Conservation (phyloP, 2,329 filamentous ascomycete species). For the Dothideomycetidae sp. region DNA sequence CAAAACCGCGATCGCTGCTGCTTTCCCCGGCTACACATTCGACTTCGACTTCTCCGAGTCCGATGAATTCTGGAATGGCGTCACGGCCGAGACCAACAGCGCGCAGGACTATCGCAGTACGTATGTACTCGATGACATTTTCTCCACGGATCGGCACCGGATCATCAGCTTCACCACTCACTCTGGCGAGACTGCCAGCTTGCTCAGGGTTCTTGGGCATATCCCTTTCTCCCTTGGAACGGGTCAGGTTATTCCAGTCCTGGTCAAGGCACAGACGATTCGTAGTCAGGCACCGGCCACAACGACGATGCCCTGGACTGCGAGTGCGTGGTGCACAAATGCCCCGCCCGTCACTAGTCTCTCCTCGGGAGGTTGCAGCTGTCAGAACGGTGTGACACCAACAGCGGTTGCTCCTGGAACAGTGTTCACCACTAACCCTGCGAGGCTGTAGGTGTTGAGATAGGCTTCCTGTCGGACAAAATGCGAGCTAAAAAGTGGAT, state of each 20-base stretch:
- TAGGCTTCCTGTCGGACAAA: no score
- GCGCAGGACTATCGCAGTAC: conserved; percentile 40
- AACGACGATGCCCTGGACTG: conserved; percentile 20
- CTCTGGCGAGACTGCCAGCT: conserved; percentile 40
- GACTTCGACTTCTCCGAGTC: conserved; percentile 47
- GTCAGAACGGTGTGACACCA: conserved; percentile 12
- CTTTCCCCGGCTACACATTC: conserved; percentile 42
- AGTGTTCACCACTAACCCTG: conserved; percentile 6
- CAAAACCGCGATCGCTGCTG: conserved; percentile 38
- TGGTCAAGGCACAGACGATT: conserved; percentile 44
- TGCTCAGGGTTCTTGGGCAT: conserved; percentile 45
- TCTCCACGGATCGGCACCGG: conserved; percentile 36
- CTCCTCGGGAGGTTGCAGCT: conserved; percentile 18
- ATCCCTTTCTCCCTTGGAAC: conserved; percentile 49
- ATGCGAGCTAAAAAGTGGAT: no score
- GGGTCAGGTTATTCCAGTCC: conserved; percentile 52
- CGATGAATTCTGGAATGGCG: conserved; percentile 40
- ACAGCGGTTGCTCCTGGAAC: conserved; percentile 4
- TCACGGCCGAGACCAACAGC: conserved; percentile 35
- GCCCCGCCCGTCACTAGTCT: conserved; percentile 21
- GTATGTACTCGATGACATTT: conserved; percentile 42
- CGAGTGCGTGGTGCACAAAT: conserved; percentile 22
- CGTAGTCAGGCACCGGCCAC: conserved; percentile 21
- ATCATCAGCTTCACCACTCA: conserved; percentile 49
- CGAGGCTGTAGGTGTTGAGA: no score